Evolutionary conservation across 805 yeast genomes (phyloP).

Genomic region (Pichia membranifaciens): DNA sequence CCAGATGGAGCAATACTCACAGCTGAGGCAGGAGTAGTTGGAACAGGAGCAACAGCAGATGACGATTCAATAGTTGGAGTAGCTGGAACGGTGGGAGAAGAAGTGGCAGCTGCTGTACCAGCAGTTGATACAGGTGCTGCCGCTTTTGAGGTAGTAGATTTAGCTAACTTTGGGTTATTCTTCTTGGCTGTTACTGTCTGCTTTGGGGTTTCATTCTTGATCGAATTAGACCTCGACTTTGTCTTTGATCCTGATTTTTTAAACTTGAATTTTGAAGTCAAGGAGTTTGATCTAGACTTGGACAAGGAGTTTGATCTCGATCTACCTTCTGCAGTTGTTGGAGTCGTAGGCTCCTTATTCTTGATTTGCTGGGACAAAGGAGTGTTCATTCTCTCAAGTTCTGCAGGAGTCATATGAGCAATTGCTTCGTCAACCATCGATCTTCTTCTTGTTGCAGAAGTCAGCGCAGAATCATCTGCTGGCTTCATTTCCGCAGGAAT

Average conservation of each 20-base stretch:
- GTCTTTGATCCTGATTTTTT: constrained; percentile 6
- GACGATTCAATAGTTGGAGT: not conserved
- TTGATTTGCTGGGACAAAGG: constrained; percentile 26
- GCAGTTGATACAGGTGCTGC: constrained; percentile 20
- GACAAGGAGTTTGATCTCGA: no score
- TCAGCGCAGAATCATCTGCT: constrained; percentile 8
- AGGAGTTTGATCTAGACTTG: constrained; percentile 19
- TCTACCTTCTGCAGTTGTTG: constrained; percentile 18
- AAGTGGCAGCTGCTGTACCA: constrained; percentile 12
- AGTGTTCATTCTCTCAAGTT: constrained; percentile 25
- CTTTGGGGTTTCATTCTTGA: constrained; percentile 21
- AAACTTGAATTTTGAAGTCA: constrained; percentile 8
- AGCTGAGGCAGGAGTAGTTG: not conserved
- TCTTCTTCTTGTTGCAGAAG: constrained; percentile 17
- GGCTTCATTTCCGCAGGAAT: constrained; percentile 9
- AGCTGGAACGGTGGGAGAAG: constrained; percentile 1
- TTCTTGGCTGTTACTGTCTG: constrained; percentile 5
- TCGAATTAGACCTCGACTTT: constrained; percentile 23
- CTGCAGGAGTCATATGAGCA: constrained; percentile 25
- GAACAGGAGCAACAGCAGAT: not conserved
- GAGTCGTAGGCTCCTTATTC: constrained; percentile 35
- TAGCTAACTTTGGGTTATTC: constrained; percentile 7
- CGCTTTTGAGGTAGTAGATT: not conserved
- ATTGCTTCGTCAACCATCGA: constrained; percentile 32
- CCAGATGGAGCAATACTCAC: constrained; percentile 7